Evolutionary conservation across 495 filamentous ascomycete species (phyloP), one percentile per base, ranked within the genome.

Genomic region (Bathelium albidoporum): DNA sequence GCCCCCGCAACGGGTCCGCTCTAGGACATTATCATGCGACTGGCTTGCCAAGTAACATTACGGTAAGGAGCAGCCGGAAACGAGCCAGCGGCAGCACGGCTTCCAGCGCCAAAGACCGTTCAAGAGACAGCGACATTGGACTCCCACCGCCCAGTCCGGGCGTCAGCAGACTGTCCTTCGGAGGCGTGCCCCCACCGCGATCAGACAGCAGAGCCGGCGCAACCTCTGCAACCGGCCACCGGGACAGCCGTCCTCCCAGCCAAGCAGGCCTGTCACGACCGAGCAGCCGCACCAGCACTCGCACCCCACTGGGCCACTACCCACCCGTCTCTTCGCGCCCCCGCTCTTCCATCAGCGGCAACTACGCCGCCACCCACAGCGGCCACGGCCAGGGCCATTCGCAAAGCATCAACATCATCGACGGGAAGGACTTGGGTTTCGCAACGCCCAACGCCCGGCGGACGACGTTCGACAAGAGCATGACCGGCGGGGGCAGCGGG

Each of bases 61-160:
- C 90, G 0, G 83, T 93, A 69, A 84, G 91, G 26, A 86, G 85
- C 67, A 82, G 81, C 66, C 87, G 87, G 71, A 90, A 85, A 64
- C 82, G 84, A 16, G 61, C 83, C 65, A 80, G 82, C 55, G 85
- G 82, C 49, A 88, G 85, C 66, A 85, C 79, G 68, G 76, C 76
- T 34, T n/a, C 81, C 81, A 26, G 85, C 86, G 2, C 77, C 10
- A 32, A 62, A 58, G 24, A 26, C 39, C 12, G 34, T 4, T 43
- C 31, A 61, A 45, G 31, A 28, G 31, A 61, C 59, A 28, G 4
- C 16, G 36, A 36, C 32, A 61, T 26, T 16, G 24, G 29, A 10
- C 65, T 49, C 31, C 69, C 73, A 10, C 73, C 55, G 10, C 55
- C 44, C 44, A 49, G 55, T 45, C 59, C 66, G 34, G 45, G 52